These are phyloP conservation scores for Sphaerulina musiva DNA, from an alignment of 2,329 filamentous ascomycete species.

Conservation along the genomic window DNA sequence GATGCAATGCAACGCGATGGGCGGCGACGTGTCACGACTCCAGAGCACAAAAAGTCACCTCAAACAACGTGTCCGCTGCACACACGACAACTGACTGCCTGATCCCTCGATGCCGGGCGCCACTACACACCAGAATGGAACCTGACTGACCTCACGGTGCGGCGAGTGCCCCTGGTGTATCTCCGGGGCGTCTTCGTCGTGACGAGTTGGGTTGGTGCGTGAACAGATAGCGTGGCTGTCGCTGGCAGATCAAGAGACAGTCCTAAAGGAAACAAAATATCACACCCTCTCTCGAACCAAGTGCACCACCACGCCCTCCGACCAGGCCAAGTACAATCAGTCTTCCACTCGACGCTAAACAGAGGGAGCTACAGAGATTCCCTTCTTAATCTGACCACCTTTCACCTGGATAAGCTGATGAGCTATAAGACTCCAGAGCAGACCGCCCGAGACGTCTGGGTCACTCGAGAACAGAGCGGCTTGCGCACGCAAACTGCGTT, in stretches of 20 bases:
- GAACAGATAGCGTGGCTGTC: neutral
- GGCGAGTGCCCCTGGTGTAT: neutral
- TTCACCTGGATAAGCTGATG: no score
- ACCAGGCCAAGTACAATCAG: no score
- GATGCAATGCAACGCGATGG: neutral
- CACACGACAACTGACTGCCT: neutral
- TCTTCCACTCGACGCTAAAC: no score
- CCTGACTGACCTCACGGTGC: neutral
- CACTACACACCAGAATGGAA: neutral
- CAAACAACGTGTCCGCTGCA: slow-evolving; percentile 4
- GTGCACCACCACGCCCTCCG: no score
- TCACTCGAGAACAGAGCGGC: no score
- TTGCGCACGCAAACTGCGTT: no score
- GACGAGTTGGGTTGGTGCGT: neutral
- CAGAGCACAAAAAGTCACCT: neutral
- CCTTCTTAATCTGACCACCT: no score
- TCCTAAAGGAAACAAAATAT: neutral
- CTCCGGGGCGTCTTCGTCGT: neutral
- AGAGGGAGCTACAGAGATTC: no score
- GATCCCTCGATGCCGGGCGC: neutral
- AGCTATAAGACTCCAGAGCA: no score
- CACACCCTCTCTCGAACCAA: no score
- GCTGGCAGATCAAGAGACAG: neutral
- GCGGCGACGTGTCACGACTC: neutral
- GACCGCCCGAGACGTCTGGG: no score